Evolutionary conservation across 768 basidiomycete species (phyloP), one percentile per base, ranked within the genome.

Genomic region (button mushroom (Agaricus bisporus)): DNA sequence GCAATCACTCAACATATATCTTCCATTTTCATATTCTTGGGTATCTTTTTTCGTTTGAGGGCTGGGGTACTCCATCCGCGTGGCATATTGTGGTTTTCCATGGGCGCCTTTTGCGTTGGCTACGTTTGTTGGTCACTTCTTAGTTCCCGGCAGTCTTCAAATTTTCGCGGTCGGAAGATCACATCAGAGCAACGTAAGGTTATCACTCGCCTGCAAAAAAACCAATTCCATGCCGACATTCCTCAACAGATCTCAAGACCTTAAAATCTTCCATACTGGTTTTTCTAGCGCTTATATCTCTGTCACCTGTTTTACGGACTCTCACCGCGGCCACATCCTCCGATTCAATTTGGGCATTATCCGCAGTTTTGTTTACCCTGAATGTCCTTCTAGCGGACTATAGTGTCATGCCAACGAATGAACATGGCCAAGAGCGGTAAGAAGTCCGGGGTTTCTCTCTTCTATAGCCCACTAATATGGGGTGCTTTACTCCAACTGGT

Each of bases 341-440:
- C 11, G 97, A 99, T 67, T 93, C 93, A 26, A 95, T 98, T 59
- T 98, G 93, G 93, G 94, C 95, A 5, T 70, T 98, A 48, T 82
- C 92, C n/a, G 89, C 90, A 3, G 75, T 77, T 48, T 79, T 98
- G 41, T 91, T 98, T 67, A 73, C 82, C 49, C 72, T 97, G 37
- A 92, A 95, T 65, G 76, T 84, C 17, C 71, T 95, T 54, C 72
- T 98, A 45, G 88, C 88, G 12, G 92, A 97, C 68, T 95, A 92
- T 65, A 80, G 82, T 56, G 73, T 48, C 47, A 54, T 54, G 53
- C 53, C 77, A 56, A 69, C 71, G 49, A 68, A 72, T 53, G 64
- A 68, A 41, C 66, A 70, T 51, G 73, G 70, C 54, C 72, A 71
- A 54, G 86, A 86, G 71, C 79, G 85, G 88, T 85, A 59, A 60